Evolutionary conservation across 805 yeast species (phyloP).

Genomic region (Teunomyces kruisii): DNA sequence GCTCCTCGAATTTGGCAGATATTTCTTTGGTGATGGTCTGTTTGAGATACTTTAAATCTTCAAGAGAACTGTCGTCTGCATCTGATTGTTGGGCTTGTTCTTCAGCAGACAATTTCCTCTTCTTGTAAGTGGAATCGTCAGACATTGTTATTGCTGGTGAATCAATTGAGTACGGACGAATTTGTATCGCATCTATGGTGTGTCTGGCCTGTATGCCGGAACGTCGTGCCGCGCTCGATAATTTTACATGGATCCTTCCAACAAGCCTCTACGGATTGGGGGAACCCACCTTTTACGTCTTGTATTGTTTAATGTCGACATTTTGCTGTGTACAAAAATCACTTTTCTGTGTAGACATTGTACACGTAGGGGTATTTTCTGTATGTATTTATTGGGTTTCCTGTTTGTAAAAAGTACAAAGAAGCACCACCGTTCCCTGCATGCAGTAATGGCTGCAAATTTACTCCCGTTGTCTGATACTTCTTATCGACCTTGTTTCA

Average conservation of each 20-base stretch:
- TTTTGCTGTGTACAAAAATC: too few species aligned
- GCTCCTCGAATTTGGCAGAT: slow-evolving; percentile 12
- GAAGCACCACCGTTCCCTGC: background rate
- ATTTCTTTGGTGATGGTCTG: slow-evolving; percentile 1
- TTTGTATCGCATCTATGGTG: background rate
- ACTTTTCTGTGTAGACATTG: background rate
- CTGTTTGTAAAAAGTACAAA: background rate
- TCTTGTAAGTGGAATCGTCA: background rate
- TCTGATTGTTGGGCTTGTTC: background rate
- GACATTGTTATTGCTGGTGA: background rate
- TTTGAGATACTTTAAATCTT: background rate
- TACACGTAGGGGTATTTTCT: background rate
- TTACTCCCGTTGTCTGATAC: background rate
- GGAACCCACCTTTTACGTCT: too few species aligned
- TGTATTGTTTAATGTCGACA: too few species aligned
- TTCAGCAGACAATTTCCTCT: background rate
- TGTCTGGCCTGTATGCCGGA: background rate
- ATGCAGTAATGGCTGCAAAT: slow-evolving; percentile 1
- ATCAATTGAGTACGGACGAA: background rate
- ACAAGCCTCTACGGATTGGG: too few species aligned
- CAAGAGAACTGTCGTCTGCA: background rate
- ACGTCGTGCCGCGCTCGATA: background rate
- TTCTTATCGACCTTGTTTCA: slow-evolving; percentile 1
- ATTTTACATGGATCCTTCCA: too few species aligned
- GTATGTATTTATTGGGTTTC: background rate